phyloP scores from a whole-genome alignment of 139 green algal genomes.

The Spirogloea muscicola region DNA sequence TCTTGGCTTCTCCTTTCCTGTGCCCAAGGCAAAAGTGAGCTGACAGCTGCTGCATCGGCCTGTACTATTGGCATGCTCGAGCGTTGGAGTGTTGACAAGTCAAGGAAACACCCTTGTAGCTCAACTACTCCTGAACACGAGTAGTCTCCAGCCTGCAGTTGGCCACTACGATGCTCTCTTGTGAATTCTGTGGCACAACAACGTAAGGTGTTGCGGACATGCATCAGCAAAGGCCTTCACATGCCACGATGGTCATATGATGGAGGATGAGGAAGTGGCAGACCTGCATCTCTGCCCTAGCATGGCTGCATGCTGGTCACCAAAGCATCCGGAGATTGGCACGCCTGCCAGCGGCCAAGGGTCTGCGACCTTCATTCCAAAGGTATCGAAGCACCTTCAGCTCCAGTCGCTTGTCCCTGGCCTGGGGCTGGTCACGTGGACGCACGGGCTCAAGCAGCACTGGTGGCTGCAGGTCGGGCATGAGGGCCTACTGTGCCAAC shows the following conservation, averaged over 20 bases:
- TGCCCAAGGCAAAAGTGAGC: neutral
- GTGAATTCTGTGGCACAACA: no score
- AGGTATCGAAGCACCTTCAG: slow-evolving; percentile 7
- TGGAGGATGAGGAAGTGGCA: no score
- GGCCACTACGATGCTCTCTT: no score
- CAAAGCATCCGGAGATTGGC: slow-evolving; percentile 85
- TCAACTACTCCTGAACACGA: no score
- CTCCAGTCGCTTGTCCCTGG: neutral
- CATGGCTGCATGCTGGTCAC: slow-evolving; percentile 90
- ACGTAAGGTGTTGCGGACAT: no score
- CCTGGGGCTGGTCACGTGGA: neutral
- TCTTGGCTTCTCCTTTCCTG: slow-evolving; percentile 70
- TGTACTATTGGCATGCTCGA: neutral
- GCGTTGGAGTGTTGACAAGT: no score
- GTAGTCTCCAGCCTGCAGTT: no score
- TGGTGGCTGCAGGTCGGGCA: neutral
- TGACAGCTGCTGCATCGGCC: neutral
- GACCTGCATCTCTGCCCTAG: slow-evolving; percentile 88
- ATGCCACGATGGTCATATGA: no score
- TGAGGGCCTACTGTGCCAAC: neutral
- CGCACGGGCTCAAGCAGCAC: neutral
- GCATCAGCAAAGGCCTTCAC: no score
- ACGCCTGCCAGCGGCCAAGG: slow-evolving; percentile 61
- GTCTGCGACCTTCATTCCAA: neutral
- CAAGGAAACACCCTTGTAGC: no score